Evolutionary conservation across 768 basidiomycete species (phyloP).

Genomic region (Suillus paluster): DNA sequence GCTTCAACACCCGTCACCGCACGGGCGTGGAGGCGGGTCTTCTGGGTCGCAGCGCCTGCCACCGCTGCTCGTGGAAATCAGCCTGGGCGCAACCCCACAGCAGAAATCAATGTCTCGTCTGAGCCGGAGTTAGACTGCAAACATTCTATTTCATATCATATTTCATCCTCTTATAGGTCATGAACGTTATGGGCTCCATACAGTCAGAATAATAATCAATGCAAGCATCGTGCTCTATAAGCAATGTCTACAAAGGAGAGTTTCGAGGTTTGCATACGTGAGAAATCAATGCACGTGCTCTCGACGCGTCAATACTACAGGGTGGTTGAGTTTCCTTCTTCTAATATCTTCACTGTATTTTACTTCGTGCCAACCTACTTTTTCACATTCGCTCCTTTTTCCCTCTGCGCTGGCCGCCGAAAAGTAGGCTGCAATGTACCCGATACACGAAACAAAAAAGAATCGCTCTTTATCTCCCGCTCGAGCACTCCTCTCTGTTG

Average conservation of each 20-base stretch:
- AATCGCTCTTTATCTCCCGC: neutral
- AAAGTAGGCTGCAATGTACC: constrained; percentile 18
- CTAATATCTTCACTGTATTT: constrained; percentile 8
- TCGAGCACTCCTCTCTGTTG: constrained; percentile 14
- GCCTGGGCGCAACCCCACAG: too few relatives aligned
- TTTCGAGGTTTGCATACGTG: constrained; percentile 2
- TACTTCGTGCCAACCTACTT: constrained; percentile 14
- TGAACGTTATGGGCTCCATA: neutral
- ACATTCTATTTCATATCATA: too few relatives aligned
- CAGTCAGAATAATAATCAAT: too few relatives aligned
- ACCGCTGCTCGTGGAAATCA: too few relatives aligned
- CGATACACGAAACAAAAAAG: constrained; percentile 18
- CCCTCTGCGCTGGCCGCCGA: constrained; percentile 31
- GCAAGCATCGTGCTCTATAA: too few relatives aligned
- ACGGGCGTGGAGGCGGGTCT: too few relatives aligned
- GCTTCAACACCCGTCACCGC: too few relatives aligned
- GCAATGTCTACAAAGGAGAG: too few relatives aligned
- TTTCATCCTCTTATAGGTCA: too few relatives aligned
- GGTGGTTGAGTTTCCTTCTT: constrained; percentile 21
- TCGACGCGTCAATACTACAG: constrained; percentile 21
- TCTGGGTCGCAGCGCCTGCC: too few relatives aligned
- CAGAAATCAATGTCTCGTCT: too few relatives aligned
- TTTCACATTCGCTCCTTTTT: constrained; percentile 24
- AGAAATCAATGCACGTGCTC: constrained; percentile 37
- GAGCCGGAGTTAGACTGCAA: too few relatives aligned